A percentile compares a stretch with the other conserved stretches of the same genome.
These are phyloP conservation scores for Botrytis paeoniae DNA, from an alignment of 2,329 filamentous ascomycete species.

Conservation along the genomic window DNA sequence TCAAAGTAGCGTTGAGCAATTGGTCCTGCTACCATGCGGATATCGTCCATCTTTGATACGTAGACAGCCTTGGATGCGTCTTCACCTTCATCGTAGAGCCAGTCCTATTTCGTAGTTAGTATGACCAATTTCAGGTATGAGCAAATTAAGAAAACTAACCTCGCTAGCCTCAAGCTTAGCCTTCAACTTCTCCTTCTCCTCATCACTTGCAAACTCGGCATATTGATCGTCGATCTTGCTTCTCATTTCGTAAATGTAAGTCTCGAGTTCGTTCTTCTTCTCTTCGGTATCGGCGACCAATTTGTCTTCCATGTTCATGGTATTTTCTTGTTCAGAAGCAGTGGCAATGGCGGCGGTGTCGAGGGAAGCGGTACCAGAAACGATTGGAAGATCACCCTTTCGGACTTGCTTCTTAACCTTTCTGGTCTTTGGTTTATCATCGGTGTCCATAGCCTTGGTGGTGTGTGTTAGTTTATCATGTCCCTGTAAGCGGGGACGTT, in stretches of 20 bases:
- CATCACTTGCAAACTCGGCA: conserved; percentile 81
- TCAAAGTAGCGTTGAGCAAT: conserved; percentile 94
- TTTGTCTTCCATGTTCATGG: conserved; percentile 98
- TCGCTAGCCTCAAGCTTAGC: conserved; percentile 79
- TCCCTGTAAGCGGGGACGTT: conserved; percentile 28
- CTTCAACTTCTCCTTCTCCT: conserved; percentile 85
- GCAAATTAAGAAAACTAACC: conserved; percentile 57
- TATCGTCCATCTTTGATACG: conserved; percentile 92
- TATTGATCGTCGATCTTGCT: conserved; percentile 94
- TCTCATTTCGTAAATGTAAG: conserved; percentile 93
- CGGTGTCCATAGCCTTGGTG: conserved; percentile 73
- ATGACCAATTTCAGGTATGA: background rate
- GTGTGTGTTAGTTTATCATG: conserved; percentile 31
- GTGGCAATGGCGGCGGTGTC: conserved; percentile 64
- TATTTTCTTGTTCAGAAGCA: conserved; percentile 76
- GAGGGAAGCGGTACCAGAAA: conserved; percentile 76
- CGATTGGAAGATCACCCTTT: conserved; percentile 91
- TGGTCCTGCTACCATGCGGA: conserved; percentile 84
- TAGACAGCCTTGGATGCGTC: conserved; percentile 93
- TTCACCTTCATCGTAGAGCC: conserved; percentile 96
- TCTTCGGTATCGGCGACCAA: conserved; percentile 96
- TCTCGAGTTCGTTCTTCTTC: conserved; percentile 99
- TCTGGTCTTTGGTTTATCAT: conserved; percentile 75
- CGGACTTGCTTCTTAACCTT: conserved; percentile 99
- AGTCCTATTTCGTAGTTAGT: conserved; percentile 63